Conservation (phyloP, 148 eudicot genomes). For the Vaccinium darrowii region DNA sequence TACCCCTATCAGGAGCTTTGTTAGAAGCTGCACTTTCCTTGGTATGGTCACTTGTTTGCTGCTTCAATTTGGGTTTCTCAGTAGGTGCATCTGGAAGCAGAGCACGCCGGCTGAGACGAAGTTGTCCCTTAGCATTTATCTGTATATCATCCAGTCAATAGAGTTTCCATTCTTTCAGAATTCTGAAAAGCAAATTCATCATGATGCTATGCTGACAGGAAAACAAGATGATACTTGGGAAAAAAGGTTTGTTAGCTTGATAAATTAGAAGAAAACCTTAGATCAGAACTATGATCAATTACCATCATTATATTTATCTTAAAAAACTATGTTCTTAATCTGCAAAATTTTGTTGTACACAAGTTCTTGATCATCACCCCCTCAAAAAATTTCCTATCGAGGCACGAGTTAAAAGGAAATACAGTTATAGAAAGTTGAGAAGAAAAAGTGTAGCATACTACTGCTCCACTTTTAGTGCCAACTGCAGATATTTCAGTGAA, state of each 20-base stretch:
- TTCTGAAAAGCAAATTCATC: not conserved
- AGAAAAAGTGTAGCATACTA: not conserved
- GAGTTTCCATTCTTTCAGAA: not conserved
- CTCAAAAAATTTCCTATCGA: not conserved
- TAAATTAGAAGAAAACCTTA: not conserved
- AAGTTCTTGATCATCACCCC: not conserved
- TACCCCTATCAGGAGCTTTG: constrained; percentile 35
- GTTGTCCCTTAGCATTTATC: constrained; percentile 95
- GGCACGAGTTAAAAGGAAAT: not conserved
- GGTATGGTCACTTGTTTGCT: constrained; percentile 29
- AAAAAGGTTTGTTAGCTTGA: not conserved
- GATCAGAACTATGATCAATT: not conserved
- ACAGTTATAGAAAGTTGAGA: not conserved
- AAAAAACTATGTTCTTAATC: not conserved
- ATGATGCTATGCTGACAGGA: not conserved
- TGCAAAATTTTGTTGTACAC: not conserved
- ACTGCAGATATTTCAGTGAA: constrained; percentile 1
- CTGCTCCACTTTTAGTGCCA: not conserved
- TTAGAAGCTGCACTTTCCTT: constrained; percentile 43
- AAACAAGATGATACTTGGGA: constrained; percentile 4
- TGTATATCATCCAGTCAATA: constrained; percentile 24
- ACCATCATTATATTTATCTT: not conserved
- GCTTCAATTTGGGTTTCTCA: constrained; percentile 53
- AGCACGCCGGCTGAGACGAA: constrained; percentile 90
- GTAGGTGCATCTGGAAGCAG: constrained; percentile 70